Evolutionary conservation across 2,329 filamentous ascomycete species (phyloP).

Genomic region (Neurospora sp.): DNA sequence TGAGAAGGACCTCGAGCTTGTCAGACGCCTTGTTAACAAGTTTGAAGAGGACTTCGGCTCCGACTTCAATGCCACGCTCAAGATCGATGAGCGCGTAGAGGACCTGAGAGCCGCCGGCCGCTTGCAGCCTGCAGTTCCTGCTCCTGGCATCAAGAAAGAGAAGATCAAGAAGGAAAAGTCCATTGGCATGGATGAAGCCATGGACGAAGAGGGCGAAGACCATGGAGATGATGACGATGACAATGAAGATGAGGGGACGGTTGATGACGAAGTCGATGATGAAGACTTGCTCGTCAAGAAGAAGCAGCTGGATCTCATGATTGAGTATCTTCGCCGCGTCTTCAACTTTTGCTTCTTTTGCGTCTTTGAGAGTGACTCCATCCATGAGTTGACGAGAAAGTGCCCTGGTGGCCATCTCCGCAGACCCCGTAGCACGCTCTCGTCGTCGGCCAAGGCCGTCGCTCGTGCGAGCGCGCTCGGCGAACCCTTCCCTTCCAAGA

Average conservation of each 20-base stretch:
- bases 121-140: conserved; percentile 56
- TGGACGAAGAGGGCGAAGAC: conserved; percentile 65
- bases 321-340: conserved; percentile 91
- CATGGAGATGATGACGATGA: conserved; percentile 64
- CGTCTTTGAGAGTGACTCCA: conserved; percentile 95
- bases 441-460: conserved; percentile 71
- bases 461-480: conserved; percentile 77
- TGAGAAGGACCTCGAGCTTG: conserved; percentile 78
- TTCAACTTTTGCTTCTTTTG: conserved; percentile 99
- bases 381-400: conserved; percentile 91
- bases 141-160: conserved; percentile 37
- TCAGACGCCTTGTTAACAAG: conserved; percentile 71
- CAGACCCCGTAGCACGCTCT: conserved; percentile 77
- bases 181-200: conserved; percentile 49
- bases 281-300: conserved; percentile 86
- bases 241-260: conserved; percentile 72
- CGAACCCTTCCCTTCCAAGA: conserved; percentile 76
- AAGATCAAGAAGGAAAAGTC: conserved; percentile 53
- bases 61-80: conserved; percentile 65
- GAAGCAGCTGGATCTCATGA: conserved; percentile 90
- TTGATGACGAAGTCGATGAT: conserved; percentile 78
- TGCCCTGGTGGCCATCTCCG: conserved; percentile 96
- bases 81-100: conserved; percentile 81
- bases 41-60: conserved; percentile 77
- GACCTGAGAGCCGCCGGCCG: conserved; percentile 66